Base-by-base conservation (phyloP, 1,139 yeast genomes). In the Hyphopichia wangnamkhiaoensis region DNA sequence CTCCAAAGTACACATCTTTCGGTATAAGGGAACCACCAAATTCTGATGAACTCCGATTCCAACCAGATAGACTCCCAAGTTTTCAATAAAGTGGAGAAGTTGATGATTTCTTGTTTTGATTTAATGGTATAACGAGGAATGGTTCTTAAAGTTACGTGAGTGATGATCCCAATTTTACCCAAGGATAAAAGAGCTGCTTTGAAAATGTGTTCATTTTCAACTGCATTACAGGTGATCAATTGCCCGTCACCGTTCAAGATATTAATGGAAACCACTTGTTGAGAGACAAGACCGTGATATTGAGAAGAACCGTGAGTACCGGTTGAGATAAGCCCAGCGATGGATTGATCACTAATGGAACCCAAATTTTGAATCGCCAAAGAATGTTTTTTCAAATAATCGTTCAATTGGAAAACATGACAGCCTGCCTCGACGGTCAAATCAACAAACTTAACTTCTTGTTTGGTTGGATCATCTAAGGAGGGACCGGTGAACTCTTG, bases 1-100 rank as follows among this genome's bases (percentile, higher is more conserved):
- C 95, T 79, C 97, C 98, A 93, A 37, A 90, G 68, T 26, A 90
- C 82, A 67, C 96, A 88, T 53, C 84, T 84, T 40, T 79, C 79
- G 17, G 94, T 76, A 60, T 93, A 93, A 1, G 98, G 98, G 62
- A 87, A 93, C 98, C 98, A 93, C 98, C 98, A 93, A 37, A 90
- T 79, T 47, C 98, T 78, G 33, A 89, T 84, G 54, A 82, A 93
- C 64, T 93, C 98, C n/a, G 91, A 77, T 38, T 88, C 82, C 7
- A 88, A 79, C 96, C 98, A 93, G 33, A 91, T 65, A 13, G 74
- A 70, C 43, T 81, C 82, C 90, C 94, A 81, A 53, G 77, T 66
- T 14, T 72, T 70, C 50, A 90, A 61, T 35, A 91, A 68, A 7
- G 89, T 78, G 24, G 83, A 84, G 56, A 91, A 89, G 28, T 81